Evolutionary conservation across 176 grass and related monocot species (phyloP).

Genomic region (Avena insularis): DNA sequence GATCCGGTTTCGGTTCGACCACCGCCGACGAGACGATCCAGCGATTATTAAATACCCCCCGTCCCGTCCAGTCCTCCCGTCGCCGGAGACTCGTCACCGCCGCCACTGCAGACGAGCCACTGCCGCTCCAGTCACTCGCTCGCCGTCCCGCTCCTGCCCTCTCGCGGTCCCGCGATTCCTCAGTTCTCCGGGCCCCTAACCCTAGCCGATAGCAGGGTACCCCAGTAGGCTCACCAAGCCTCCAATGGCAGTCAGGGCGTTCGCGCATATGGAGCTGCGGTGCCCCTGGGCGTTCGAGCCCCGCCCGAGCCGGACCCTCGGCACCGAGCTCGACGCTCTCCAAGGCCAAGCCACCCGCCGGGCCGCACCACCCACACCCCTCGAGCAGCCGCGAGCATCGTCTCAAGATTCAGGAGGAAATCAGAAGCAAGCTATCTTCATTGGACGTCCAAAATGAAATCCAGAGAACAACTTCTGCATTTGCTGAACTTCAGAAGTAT

Average conservation of each 20-base stretch:
- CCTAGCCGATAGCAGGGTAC: too few species aligned
- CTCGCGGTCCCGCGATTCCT: too few species aligned
- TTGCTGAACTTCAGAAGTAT: constrained; percentile 61
- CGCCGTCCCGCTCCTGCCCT: too few species aligned
- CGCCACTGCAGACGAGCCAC: too few species aligned
- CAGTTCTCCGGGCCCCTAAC: too few species aligned
- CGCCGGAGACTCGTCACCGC: too few species aligned
- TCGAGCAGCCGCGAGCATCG: constrained; percentile 52
- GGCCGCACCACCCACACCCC: neutral
- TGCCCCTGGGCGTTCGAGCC: constrained; percentile 40
- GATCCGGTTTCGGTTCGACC: too few species aligned
- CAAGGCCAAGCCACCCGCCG: neutral
- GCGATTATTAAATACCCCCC: too few species aligned
- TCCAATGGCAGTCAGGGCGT: neutral
- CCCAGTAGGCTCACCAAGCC: neutral
- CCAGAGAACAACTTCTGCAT: constrained; percentile 53
- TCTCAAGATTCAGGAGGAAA: constrained; percentile 70
- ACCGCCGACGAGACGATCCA: too few species aligned
- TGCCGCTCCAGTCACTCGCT: too few species aligned
- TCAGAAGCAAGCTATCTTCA: constrained; percentile 60
- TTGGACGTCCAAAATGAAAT: constrained; percentile 73
- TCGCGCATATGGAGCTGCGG: constrained; percentile 49
- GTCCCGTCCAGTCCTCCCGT: too few species aligned
- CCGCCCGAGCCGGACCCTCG: constrained; percentile 38
- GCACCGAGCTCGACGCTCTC: too few species aligned